A percentile compares a stretch with the other conserved stretches of the same genome.
phyloP scores from a whole-genome alignment of 352 stramenopile species.

The Phytophthora pini region DNA sequence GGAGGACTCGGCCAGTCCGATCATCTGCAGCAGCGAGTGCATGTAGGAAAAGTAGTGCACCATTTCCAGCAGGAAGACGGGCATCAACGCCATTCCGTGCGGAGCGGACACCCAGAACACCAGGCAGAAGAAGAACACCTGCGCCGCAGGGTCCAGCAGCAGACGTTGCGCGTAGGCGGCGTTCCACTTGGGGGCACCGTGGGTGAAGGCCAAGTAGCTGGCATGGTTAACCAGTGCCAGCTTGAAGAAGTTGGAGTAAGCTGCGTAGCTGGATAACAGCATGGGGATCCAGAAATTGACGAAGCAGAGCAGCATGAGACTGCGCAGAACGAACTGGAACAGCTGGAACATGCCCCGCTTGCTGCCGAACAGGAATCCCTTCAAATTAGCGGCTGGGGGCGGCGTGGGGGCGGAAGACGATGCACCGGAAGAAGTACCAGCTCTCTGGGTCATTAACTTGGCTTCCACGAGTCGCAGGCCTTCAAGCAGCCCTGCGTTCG shows the following conservation, averaged over 20 bases:
- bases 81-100: conserved; percentile 80
- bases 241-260: conserved; percentile 85
- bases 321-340: conserved; percentile 75
- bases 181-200: conserved; percentile 76
- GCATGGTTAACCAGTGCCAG: conserved; percentile 79
- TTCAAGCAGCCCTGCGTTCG: conserved; percentile 75
- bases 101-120: conserved; percentile 85
- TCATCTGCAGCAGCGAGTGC: conserved; percentile 59
- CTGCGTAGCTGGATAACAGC: conserved; percentile 44
- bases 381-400: conserved; percentile 31
- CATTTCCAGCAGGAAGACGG: conserved; percentile 81
- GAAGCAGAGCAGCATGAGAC: conserved; percentile 72
- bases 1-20: conserved; percentile 48
- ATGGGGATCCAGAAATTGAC: conserved; percentile 76
- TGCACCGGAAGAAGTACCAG: background rate
- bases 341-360: conserved; percentile 74
- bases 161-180: conserved; percentile 83
- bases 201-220: conserved; percentile 84
- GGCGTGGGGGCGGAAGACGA: conserved; percentile 12
- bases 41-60: conserved; percentile 80
- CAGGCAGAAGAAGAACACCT: conserved; percentile 87
- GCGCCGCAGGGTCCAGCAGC: conserved; percentile 80
- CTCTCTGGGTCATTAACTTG: conserved; percentile 46
- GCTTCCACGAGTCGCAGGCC: conserved; percentile 67
- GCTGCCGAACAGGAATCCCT: conserved; percentile 62